These are phyloP conservation scores for Teunomyces cretensis DNA, from an alignment of 805 yeast species.

Conservation along the genomic window DNA sequence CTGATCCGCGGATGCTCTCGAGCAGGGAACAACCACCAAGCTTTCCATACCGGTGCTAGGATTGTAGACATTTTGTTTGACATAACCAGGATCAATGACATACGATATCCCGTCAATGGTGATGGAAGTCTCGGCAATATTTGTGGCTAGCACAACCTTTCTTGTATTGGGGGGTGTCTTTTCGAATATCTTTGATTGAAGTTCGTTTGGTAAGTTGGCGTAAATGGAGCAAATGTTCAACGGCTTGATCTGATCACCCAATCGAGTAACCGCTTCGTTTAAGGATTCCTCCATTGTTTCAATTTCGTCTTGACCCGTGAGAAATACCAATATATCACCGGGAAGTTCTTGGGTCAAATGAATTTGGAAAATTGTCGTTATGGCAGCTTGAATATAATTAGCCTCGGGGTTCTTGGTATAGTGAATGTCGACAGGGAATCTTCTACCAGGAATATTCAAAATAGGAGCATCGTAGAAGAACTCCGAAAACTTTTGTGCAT, in stretches of 20 bases:
- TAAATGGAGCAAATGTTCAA: constrained; percentile 83
- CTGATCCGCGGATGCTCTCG: constrained; percentile 46
- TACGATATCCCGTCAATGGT: constrained; percentile 44
- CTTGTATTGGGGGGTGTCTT: constrained; percentile 78
- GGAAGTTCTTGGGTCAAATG: constrained; percentile 64
- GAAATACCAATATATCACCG: constrained; percentile 86
- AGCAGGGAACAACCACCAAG: constrained; percentile 45
- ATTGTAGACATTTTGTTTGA: constrained; percentile 43
- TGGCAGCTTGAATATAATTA: constrained; percentile 85
- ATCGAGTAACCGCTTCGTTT: constrained; percentile 58
- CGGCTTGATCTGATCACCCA: constrained; percentile 61
- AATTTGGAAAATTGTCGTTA: constrained; percentile 83
- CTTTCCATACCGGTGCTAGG: constrained; percentile 46
- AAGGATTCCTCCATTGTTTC: constrained; percentile 76
- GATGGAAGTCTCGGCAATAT: constrained; percentile 64
- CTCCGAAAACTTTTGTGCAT: constrained; percentile 80
- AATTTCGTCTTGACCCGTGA: constrained; percentile 97
- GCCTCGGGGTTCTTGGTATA: constrained; percentile 88
- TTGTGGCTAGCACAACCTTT: constrained; percentile 91
- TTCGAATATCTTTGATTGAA: constrained; percentile 79
- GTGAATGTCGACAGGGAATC: constrained; percentile 86
- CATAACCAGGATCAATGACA: constrained; percentile 47
- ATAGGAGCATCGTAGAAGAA: constrained; percentile 86
- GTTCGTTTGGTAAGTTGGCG: constrained; percentile 84
- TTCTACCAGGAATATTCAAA: constrained; percentile 85